phyloP scores from a whole-genome alignment of 2,329 filamentous ascomycete genomes.

The Penicillium sp. region DNA sequence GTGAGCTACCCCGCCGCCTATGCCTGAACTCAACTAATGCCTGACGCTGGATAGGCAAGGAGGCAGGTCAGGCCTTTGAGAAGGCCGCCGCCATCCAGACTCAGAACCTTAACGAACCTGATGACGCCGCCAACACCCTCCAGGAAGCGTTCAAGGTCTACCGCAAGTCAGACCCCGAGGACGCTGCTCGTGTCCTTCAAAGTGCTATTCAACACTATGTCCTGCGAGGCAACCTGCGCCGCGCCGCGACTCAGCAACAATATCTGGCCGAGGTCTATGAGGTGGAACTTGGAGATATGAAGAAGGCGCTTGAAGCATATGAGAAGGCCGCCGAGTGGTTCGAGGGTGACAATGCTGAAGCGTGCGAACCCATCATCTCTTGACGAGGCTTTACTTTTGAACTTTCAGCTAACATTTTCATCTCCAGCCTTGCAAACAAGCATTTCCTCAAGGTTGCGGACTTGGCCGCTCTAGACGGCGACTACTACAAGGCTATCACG shows the following conservation, averaged over 20 bases:
- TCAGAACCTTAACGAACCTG: slow-evolving; percentile 81
- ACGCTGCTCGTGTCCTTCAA: slow-evolving; percentile 78
- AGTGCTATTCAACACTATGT: slow-evolving; percentile 84
- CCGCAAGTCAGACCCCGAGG: slow-evolving; percentile 77
- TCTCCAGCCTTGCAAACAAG: slow-evolving; percentile 79
- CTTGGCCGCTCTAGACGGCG: slow-evolving; percentile 74
- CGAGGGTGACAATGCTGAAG: slow-evolving; percentile 79
- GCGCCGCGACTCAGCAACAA: slow-evolving; percentile 89
- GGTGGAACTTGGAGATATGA: slow-evolving; percentile 73
- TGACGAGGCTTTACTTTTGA: background rate
- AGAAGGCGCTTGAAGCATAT: slow-evolving; percentile 78
- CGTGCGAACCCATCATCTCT: slow-evolving; percentile 50
- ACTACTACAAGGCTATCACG: slow-evolving; percentile 82
- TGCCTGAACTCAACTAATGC: background rate
- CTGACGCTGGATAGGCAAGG: slow-evolving; percentile 60
- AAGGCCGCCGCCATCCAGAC: slow-evolving; percentile 79
- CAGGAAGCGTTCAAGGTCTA: slow-evolving; percentile 96
- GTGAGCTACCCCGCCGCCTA: slow-evolving; percentile 50
- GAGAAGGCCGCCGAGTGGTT: slow-evolving; percentile 87
- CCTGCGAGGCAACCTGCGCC: slow-evolving; percentile 82
- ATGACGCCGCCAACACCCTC: slow-evolving; percentile 86
- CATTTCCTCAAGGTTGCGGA: slow-evolving; percentile 91
- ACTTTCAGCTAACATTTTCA: background rate
- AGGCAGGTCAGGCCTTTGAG: slow-evolving; percentile 85
- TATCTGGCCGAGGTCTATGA: slow-evolving; percentile 85